These are phyloP conservation scores for Malassezia equina DNA, from an alignment of 1,284 basidiomycete genomes.

Conservation along the genomic window DNA sequence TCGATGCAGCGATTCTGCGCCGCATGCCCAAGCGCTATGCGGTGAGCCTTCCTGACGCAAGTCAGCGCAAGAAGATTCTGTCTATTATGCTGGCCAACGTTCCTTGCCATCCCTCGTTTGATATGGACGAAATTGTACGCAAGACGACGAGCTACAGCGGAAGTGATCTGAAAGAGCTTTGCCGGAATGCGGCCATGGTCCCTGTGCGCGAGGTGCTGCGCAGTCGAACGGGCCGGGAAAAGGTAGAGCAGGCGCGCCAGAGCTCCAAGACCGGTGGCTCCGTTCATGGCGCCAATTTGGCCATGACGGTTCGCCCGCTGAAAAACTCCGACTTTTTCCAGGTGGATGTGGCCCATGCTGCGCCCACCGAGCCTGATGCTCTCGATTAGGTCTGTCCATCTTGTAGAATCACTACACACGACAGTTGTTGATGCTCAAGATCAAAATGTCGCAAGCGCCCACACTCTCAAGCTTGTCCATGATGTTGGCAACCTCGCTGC, in stretches of 20 bases:
- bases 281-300: not conserved
- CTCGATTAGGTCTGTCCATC: slow-evolving; percentile 19
- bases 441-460: slow-evolving; percentile 81
- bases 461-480: slow-evolving; percentile 78
- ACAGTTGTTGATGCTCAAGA: slow-evolving; percentile 85
- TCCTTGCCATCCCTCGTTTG: slow-evolving; percentile 59
- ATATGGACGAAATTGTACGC: slow-evolving; percentile 60
- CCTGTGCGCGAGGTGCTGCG: slow-evolving; percentile 45
- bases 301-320: slow-evolving; percentile 24
- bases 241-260: slow-evolving; percentile 18
- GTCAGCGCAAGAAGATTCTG: slow-evolving; percentile 82
- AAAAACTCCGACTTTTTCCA: slow-evolving; percentile 43
- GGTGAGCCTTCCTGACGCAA: slow-evolving; percentile 67
- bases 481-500: slow-evolving; percentile 66
- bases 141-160: slow-evolving; percentile 73
- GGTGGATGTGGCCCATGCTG: slow-evolving; percentile 26
- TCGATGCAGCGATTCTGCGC: slow-evolving; percentile 85
- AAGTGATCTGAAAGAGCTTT: slow-evolving; percentile 87
- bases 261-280: not conserved
- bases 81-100: slow-evolving; percentile 56
- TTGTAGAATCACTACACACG: slow-evolving; percentile 58
- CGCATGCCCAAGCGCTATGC: slow-evolving; percentile 98
- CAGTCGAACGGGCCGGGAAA: slow-evolving; percentile 30
- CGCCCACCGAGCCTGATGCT: slow-evolving; percentile 28
- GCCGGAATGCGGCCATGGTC: slow-evolving; percentile 57